Conservation (phyloP, 1,139 yeast species). For the Yamadazyma mexicana region DNA sequence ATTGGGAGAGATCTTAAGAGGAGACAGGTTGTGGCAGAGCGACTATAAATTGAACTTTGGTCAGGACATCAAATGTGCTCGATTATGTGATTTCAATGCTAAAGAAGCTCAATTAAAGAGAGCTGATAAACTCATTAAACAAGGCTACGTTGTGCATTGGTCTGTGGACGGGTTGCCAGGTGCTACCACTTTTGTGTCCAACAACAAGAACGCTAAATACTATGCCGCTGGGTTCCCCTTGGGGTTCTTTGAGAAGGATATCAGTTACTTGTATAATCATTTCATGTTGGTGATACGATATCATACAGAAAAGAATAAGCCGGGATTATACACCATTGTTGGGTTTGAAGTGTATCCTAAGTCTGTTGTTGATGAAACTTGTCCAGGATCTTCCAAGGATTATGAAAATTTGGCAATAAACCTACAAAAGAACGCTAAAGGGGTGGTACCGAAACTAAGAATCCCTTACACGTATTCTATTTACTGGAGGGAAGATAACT, state of each 20-base stretch:
- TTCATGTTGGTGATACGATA: conserved; percentile 78
- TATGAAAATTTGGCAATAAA: conserved; percentile 54
- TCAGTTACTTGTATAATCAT: conserved; percentile 72
- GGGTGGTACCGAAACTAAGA: conserved; percentile 22
- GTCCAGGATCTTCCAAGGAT: conserved; percentile 68
- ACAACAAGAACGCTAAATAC: conserved; percentile 59
- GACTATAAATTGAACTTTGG: conserved; percentile 65
- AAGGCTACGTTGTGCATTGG: conserved; percentile 85
- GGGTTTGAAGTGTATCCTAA: conserved; percentile 92
- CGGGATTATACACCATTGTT: conserved; percentile 60
- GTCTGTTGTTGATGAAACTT: conserved; percentile 64
- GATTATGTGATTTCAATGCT: conserved; percentile 66
- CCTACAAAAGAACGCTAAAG: conserved; percentile 18
- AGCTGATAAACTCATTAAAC: conserved; percentile 62
- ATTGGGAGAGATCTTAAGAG: conserved; percentile 74
- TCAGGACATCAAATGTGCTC: conserved; percentile 60
- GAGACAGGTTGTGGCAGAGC: conserved; percentile 78
- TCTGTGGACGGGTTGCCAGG: conserved; percentile 82
- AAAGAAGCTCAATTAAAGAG: conserved; percentile 48
- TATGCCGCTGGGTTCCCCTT: conserved; percentile 88
- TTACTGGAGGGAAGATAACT: conserved; percentile 82
- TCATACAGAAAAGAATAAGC: conserved; percentile 48
- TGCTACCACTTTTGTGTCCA: conserved; percentile 78
- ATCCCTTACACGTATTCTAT: conserved; percentile 85
- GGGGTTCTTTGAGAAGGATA: conserved; percentile 63